phyloP scores from a whole-genome alignment of 2,329 filamentous ascomycete species.

The Dothideomycetes sp. region DNA sequence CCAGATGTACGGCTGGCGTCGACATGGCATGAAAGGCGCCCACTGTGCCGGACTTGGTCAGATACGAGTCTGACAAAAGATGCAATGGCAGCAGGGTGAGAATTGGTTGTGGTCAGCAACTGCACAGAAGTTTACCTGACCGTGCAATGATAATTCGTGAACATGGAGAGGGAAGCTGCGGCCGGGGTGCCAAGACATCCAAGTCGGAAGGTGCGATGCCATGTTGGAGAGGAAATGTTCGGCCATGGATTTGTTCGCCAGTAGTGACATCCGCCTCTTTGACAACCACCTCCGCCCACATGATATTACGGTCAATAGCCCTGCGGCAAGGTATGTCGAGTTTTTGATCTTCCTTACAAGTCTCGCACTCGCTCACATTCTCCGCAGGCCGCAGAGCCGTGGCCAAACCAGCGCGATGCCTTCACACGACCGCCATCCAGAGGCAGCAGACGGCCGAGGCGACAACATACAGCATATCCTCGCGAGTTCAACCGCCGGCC shows the following conservation, averaged over 20 bases:
- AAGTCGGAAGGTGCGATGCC: no score
- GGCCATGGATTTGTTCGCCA: background rate
- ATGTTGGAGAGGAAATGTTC: constrained; percentile 8
- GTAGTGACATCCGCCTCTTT: no score
- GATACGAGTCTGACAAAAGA: no score
- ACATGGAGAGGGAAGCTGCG: background rate
- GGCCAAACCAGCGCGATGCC: constrained; percentile 24
- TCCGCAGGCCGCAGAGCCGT: constrained; percentile 31
- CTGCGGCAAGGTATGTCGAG: constrained; percentile 30
- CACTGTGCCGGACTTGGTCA: no score
- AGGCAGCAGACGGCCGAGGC: constrained; percentile 7
- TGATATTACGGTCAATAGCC: constrained; percentile 36
- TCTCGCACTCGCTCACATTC: constrained; percentile 7
- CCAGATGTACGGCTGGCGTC: constrained; percentile 37
- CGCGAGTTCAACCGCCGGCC: constrained; percentile 17
- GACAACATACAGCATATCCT: constrained; percentile 19
- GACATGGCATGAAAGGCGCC: constrained; percentile 20
- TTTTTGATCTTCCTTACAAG: background rate
- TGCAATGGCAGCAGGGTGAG: background rate
- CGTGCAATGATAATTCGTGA: no score
- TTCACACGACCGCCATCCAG: constrained; percentile 22
- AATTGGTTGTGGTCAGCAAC: background rate
- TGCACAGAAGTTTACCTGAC: no score
- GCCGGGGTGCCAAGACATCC: constrained; percentile 2
- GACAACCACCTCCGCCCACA: constrained; percentile 17